Evolutionary conservation across 768 basidiomycete species (phyloP).

Genomic region (Nidula microcarpa): DNA sequence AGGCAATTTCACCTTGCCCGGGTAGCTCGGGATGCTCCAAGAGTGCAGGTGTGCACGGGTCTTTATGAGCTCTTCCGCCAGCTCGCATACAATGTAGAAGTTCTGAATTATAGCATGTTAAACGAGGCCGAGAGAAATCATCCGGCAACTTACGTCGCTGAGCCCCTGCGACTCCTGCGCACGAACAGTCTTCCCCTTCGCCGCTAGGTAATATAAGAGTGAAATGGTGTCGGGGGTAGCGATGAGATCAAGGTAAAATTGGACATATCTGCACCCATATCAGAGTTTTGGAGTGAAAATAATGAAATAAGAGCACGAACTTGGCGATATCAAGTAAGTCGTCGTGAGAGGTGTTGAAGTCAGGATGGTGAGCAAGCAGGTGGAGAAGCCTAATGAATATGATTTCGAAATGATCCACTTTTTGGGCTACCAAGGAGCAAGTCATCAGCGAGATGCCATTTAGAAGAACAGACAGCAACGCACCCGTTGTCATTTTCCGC

Average conservation of each 20-base stretch:
- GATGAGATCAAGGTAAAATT: slow-evolving; percentile 81
- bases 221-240: slow-evolving; percentile 79
- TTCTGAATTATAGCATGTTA: slow-evolving; percentile 44
- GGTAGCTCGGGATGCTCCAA: slow-evolving; percentile 79
- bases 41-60: slow-evolving; percentile 56
- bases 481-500: slow-evolving; percentile 44
- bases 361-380: slow-evolving; percentile 91
- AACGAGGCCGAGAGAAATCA: neutral
- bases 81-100: slow-evolving; percentile 82
- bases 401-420: slow-evolving; percentile 71
- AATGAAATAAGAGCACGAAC: slow-evolving; percentile 37
- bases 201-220: slow-evolving; percentile 77
- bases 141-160: slow-evolving; percentile 54
- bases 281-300: slow-evolving; percentile 2
- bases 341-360: slow-evolving; percentile 69
- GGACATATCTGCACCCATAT: slow-evolving; percentile 64
- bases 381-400: slow-evolving; percentile 85
- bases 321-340: slow-evolving; percentile 77
- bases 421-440: slow-evolving; percentile 32
- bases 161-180: slow-evolving; percentile 67
- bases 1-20: slow-evolving; percentile 77
- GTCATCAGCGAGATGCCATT: neutral
- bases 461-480: neutral
- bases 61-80: slow-evolving; percentile 86
- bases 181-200: slow-evolving; percentile 82